These are phyloP conservation scores for Alternaria novae-zelandiae DNA, from an alignment of 2,329 filamentous ascomycete species.

Conservation along the genomic window DNA sequence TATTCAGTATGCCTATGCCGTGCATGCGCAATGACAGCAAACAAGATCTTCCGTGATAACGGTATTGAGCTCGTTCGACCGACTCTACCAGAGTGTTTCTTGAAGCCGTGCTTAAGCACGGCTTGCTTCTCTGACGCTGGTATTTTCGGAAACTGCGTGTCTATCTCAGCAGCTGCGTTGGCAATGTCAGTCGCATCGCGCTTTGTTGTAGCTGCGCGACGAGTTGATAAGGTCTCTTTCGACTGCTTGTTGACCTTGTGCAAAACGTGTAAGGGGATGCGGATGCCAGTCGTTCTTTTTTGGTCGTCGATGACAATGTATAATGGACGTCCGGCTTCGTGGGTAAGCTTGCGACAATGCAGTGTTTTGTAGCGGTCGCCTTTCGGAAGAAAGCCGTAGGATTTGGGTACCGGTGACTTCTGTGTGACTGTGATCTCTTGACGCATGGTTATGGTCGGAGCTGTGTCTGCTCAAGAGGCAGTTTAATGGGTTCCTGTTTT, in stretches of 20 bases:
- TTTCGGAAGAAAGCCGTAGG: slow-evolving; percentile 44
- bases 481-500: background rate
- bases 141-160: slow-evolving; percentile 50
- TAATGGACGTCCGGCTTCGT: slow-evolving; percentile 31
- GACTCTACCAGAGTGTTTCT: slow-evolving; percentile 57
- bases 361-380: slow-evolving; percentile 44
- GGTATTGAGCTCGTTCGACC: slow-evolving; percentile 53
- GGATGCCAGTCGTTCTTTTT: slow-evolving; percentile 49
- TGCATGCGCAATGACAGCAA: slow-evolving; percentile 59
- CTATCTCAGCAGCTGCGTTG: slow-evolving; percentile 41
- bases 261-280: slow-evolving; percentile 51
- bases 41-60: slow-evolving; percentile 49
- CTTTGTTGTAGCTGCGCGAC: slow-evolving; percentile 48
- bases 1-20: slow-evolving; percentile 59
- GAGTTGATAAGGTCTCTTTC: slow-evolving; percentile 48
- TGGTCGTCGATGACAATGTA: slow-evolving; percentile 37
- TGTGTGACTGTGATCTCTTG: slow-evolving; percentile 30
- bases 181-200: slow-evolving; percentile 31
- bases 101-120: slow-evolving; percentile 53
- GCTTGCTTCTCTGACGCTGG: slow-evolving; percentile 44
- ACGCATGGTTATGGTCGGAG: slow-evolving; percentile 5
- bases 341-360: slow-evolving; percentile 42
- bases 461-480: background rate
- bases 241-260: slow-evolving; percentile 48
- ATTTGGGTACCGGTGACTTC: slow-evolving; percentile 31